These are phyloP conservation scores for Tolypocladium paradoxum DNA, from an alignment of 2,329 filamentous ascomycete species.

Conservation along the genomic window DNA sequence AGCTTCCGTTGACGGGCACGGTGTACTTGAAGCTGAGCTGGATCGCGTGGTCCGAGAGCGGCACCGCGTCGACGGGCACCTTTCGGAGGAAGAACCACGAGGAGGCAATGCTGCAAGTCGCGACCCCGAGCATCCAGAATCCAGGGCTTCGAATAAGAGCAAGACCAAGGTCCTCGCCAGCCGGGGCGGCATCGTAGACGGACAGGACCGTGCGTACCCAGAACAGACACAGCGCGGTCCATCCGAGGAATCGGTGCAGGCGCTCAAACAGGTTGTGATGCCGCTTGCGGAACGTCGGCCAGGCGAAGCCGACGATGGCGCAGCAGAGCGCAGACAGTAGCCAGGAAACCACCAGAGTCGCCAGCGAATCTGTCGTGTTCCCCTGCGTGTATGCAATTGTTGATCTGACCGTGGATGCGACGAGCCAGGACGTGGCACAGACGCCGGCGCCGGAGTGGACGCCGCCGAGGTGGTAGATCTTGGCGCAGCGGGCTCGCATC, in stretches of 20 bases:
- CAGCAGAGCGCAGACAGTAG: conserved; percentile 46
- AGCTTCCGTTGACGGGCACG: conserved; percentile 36
- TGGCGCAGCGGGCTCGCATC: conserved; percentile 35
- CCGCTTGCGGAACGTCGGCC: conserved; percentile 50
- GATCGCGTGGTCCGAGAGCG: conserved; percentile 61
- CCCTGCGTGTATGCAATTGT: conserved; percentile 21
- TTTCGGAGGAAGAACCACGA: conserved; percentile 66
- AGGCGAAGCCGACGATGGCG: conserved; percentile 49
- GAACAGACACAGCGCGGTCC: conserved; percentile 54
- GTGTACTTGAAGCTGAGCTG: conserved; percentile 59
- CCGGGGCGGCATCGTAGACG: conserved; percentile 30
- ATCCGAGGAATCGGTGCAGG: conserved; percentile 64
- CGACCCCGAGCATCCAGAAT: conserved; percentile 58
- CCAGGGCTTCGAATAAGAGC: conserved; percentile 27
- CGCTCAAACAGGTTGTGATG: conserved; percentile 61
- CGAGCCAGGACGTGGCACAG: conserved; percentile 37
- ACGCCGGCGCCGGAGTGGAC: conserved; percentile 39
- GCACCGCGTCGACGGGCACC: conserved; percentile 53
- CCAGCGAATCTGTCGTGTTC: conserved; percentile 25
- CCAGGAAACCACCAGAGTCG: conserved; percentile 39
- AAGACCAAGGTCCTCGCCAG: conserved; percentile 20
- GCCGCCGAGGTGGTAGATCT: conserved; percentile 42
- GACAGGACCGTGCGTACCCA: conserved; percentile 52
- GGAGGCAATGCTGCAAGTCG: conserved; percentile 54
- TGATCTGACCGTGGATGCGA: conserved; percentile 29